Evolutionary conservation across 1,284 basidiomycete genomes (phyloP), one percentile per base, ranked within the genome.

Genomic region (Tylopilus sp.): DNA sequence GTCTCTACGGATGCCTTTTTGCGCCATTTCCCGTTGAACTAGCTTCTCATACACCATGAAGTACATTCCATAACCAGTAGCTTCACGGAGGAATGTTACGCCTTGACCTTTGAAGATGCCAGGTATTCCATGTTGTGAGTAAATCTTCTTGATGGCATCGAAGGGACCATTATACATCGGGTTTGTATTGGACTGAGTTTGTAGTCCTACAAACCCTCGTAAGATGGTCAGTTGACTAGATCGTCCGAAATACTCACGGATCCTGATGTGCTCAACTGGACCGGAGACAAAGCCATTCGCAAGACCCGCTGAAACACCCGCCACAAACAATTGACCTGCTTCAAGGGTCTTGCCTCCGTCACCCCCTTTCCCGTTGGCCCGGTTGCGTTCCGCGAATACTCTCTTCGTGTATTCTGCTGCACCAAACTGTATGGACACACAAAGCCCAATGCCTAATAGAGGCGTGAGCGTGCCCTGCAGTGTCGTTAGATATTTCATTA

Each of bases 231-330:
- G 48, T 53, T 14, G 44, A 37, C 14, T 0, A 20, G 41, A 36
- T 53, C 46, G 40, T 31, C 24, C 25, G 11, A 45, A 46, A 37
- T n/a, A 80, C 90, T 67, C 61, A 88, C 95, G 89, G 64, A 98
- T 98, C 78, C 96, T 90, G 64, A 98, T 94, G 68, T 98, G 94
- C 72, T 99, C 96, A 14, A 99, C 94, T 3, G 96, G 96, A 2
- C 94, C 93, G 0, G 94, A 95, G 19, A 98, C 92, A 51, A 95
- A 80, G 40, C 90, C 88, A 69, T 98, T 99, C 15, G 93, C 89
- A 22, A 98, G 71, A 32, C 96, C 95, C 24, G 94, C 95, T 28
- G 84, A 74, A 3, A 92, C 84, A 58, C 95, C 95, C 6, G 93
- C 81, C 1, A 78, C 64, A 61, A 93, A 84, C 19, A 96, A 78